Evolutionary conservation across 1,139 yeast genomes (phyloP).

Genomic region (Geotrichum bryndzae): DNA sequence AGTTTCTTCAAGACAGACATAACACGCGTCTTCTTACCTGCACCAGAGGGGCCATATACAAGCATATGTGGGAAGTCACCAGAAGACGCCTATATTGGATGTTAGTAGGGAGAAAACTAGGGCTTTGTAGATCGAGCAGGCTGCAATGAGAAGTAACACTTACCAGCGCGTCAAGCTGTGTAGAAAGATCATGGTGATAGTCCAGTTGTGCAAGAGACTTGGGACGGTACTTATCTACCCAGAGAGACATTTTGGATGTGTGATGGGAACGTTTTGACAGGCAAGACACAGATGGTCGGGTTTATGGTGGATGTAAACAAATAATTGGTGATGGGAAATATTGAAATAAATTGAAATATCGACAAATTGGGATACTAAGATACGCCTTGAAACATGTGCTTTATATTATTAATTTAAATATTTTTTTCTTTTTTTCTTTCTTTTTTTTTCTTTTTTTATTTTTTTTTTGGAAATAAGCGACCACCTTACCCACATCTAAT

Average conservation of each 20-base stretch:
- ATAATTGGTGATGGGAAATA: neutral
- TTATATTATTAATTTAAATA: neutral
- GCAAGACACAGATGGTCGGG: neutral
- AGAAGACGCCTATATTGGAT: slow-evolving; percentile 32
- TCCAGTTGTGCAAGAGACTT: slow-evolving; percentile 55
- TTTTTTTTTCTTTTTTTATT: no score
- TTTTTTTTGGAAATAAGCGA: neutral
- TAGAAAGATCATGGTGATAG: slow-evolving; percentile 62
- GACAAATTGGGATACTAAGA: neutral
- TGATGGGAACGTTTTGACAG: neutral
- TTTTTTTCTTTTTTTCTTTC: no score
- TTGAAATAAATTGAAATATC: neutral
- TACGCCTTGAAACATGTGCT: neutral
- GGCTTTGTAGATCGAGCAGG: neutral
- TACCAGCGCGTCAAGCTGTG: slow-evolving; percentile 52
- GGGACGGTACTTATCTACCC: slow-evolving; percentile 96
- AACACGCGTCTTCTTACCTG: slow-evolving; percentile 93
- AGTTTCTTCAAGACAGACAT: slow-evolving; percentile 73
- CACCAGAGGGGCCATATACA: slow-evolving; percentile 93
- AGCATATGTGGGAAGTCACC: slow-evolving; percentile 92
- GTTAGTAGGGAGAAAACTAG: neutral
- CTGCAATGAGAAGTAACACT: neutral
- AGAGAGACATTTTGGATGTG: slow-evolving; percentile 59
- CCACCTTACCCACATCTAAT: neutral
- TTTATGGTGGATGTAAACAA: neutral